A percentile compares a stretch with the other conserved stretches of the same genome.
These are phyloP conservation scores for Penicillium subrubescens DNA, from an alignment of 495 filamentous ascomycete genomes.

Conservation along the genomic window DNA sequence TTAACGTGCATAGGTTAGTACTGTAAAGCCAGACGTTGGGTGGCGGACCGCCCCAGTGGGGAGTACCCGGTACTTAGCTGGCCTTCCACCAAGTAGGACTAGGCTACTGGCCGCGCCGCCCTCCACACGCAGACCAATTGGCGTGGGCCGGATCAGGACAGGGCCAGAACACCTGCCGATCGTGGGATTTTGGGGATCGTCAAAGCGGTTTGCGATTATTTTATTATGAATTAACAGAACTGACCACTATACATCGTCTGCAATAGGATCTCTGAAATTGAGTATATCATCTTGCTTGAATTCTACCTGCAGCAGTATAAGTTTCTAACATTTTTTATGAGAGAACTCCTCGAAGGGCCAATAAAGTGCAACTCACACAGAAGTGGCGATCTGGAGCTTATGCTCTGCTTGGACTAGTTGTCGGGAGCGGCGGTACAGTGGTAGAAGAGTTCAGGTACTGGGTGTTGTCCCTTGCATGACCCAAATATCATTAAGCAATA, in stretches of 20 bases:
- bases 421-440: not conserved
- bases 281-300: not conserved
- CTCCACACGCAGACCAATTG: slow-evolving; percentile 13
- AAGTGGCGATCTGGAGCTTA: not conserved
- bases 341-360: not conserved
- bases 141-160: slow-evolving; percentile 23
- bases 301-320: not conserved
- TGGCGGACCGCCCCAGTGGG: not conserved
- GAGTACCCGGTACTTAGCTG: slow-evolving; percentile 13
- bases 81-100: not conserved
- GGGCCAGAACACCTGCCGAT: slow-evolving; percentile 28
- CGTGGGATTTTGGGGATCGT: not conserved
- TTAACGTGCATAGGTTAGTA: no score
- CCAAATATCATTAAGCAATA: not conserved
- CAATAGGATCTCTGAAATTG: no score
- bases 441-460: not conserved
- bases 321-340: no score
- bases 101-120: no score
- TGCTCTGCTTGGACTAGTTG: not conserved
- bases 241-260: no score
- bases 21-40: not conserved
- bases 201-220: not conserved
- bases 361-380: not conserved
- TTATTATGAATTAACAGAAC: not conserved
- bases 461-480: not conserved